Base-by-base conservation (phyloP, 2,329 filamentous ascomycete genomes). In the Phialocephala subalpina region DNA sequence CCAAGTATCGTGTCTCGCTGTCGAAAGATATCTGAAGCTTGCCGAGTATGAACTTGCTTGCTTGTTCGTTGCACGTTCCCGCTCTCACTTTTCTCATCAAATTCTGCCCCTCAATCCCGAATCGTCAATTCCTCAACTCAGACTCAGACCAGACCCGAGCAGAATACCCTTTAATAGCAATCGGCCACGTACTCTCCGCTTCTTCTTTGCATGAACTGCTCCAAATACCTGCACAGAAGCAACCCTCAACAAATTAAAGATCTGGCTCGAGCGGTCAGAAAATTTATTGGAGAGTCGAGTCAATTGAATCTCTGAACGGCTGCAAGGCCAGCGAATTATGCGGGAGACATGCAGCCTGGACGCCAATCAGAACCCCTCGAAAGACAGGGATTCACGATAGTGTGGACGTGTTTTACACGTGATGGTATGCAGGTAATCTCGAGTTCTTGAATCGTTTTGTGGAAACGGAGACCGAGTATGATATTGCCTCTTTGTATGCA, bases 321-420 rank as follows among this genome's bases (percentile, higher is more conserved):
- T 49, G 45, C 16, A 53, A 53, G 49, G 49, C 49, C 49, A 53
- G 25, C 49, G 14, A 53, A 53, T 53, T 25, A 22, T 16, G 25
- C 25, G 22, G 49, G 9, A 9, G 4, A 33, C 4, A 33, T 33
- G 29, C 29, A 33, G 29, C 14, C 8, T 4, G 12, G 27, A 53
- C 49, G 49, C 49, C 49, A 53, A 53, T 53, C 49, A 53, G 11
- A 11, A 7, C 4, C 4, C 29, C 29, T 33, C 29, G 29, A 33
- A 33, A 42, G 16, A 18, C 40, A 42, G 40, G 40, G 40, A 42
- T 42, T 42, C 40, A 42, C 40, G 40, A 42, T n/a, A 42, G 40
- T 16, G 40, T n/a, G 40, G 40, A n/a, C n/a, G 40, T 6, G 40
- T n/a, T 42, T 42, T 42, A 18, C 40, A 49, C 45, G 45, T 49